Base-by-base conservation (phyloP, 2,329 filamentous ascomycete genomes). In the Beauveria australis region DNA sequence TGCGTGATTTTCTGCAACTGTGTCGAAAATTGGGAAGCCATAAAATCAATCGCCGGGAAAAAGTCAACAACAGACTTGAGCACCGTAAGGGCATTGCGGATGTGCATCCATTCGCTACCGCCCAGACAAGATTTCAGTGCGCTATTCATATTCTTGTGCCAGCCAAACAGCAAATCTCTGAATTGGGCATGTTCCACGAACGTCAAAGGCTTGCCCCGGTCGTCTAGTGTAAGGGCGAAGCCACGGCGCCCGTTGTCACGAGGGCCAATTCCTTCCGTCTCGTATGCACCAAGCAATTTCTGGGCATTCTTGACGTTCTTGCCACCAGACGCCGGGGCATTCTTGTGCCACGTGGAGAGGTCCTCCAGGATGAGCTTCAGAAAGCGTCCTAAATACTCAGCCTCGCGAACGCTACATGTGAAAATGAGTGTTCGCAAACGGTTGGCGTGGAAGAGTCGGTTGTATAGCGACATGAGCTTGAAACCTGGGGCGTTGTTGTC, bases 31-130 rank as follows among this genome's bases (percentile, higher is more conserved):
- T 83, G 81, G 44, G 78, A 80, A 40, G 91, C 94, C 81, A 96
- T 93, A 72, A 91, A 94, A 69, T 96, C 91, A 61, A 97, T 85
- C 18, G 87, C 88, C 4, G 94, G 95, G 79, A 96, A 99, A 68
- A 86, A 82, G 55, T 91, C 86, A 26, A 91, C 83, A 53, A 96
- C 81, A 12, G 85, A 82, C 71, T 94, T 95, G 62, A 99, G 79
- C 4, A 97, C 81, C 61, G 89, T 94, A 66, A 97, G 95, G 49
- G 92, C 91, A 71, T 99, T 99, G 60, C 93, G 87, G 70, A 97
- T 96, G 72, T 97, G 92, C 89, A 97, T 97, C 83, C 94, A 99
- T 74, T 97, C 93, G 37, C 84, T 86, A 30, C 88, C 88, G 19
- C 85, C 85, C 52, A 99, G 80, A 71, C 93, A 97, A 43, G 83